Evolutionary conservation across 2,329 filamentous ascomycete species (phyloP), one percentile per base, ranked within the genome.

Genomic region (Macrophomina pseudophaseolina): DNA sequence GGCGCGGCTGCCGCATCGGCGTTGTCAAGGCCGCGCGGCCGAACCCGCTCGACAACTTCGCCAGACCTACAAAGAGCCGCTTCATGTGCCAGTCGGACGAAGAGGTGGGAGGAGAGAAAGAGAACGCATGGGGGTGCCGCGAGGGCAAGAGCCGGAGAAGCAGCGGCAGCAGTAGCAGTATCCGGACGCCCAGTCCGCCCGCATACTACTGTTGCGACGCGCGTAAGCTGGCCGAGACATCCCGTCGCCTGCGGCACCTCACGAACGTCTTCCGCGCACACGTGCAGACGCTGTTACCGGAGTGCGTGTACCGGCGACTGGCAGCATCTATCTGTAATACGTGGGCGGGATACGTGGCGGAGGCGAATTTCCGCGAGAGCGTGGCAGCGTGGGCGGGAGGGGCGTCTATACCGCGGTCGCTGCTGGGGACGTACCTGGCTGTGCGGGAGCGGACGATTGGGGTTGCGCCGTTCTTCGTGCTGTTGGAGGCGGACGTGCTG

Each of bases 361-460:
- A 58, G n/a, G 53, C 53, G 33, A 30, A n/a, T 7, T 42, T 58
- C 14, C 33, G 53, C 32, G 33, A 33, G 49, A 35, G 28, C 49
- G 30, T 53, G 6, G 23, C 28, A 28, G 30, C 52, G 30, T 40
- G 30, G 7, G 11, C 23, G 2, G 35, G 35, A 38, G 35, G 7
- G 35, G 35, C 42, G 33, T 28, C 53, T 4, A 23, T 42, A 30
- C 42, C 53, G 18, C 35, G 18, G 8, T 33, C 53, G 16, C 53
- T 44, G 28, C 28, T 53, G 11, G 49, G 49, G 2, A 44, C 53
- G 16, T 58, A 58, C 33, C 16, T 58, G 35, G 53, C 53, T 14
- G 33, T 58, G 33, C 53, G 53, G 7, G 38, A 44, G 35, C 33
- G 53, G 7, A 58, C 53, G 53, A 58, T 58, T n/a, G 53, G 53